Evolutionary conservation across 2,329 filamentous ascomycete species (phyloP).

Genomic region (Aspergillus pseudoglaucus): DNA sequence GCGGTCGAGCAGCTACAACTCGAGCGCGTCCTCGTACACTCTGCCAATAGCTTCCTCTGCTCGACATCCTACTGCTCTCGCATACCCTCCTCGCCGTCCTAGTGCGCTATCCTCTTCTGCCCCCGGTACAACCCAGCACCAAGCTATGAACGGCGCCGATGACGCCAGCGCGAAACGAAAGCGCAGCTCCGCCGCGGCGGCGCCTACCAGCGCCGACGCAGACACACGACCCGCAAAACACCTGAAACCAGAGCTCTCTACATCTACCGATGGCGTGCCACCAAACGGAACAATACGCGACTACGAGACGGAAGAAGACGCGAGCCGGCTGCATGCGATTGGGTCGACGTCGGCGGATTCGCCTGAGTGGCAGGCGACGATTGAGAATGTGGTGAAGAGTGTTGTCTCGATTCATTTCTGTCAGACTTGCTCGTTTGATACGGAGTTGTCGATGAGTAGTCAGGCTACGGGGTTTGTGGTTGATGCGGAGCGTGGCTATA

Average conservation of each 20-base stretch:
- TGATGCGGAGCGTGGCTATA: constrained; percentile 85
- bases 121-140: neutral
- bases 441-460: constrained; percentile 85
- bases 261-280: constrained; percentile 36
- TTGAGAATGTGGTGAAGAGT: constrained; percentile 87
- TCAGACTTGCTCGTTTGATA: constrained; percentile 96
- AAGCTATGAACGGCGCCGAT: constrained; percentile 39
- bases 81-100: constrained; percentile 1
- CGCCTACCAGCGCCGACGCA: constrained; percentile 23
- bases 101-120: neutral
- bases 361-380: constrained; percentile 90
- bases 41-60: neutral
- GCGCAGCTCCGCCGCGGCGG: constrained; percentile 42
- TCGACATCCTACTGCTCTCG: neutral
- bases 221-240: constrained; percentile 50
- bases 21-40: neutral
- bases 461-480: constrained; percentile 98
- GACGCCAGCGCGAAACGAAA: constrained; percentile 50
- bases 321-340: constrained; percentile 39
- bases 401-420: constrained; percentile 99
- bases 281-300: constrained; percentile 40
- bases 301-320: constrained; percentile 42
- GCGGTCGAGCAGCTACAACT: neutral
- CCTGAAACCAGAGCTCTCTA: constrained; percentile 43
- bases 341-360: constrained; percentile 55